A percentile compares a stretch with the other conserved stretches of the same genome.
Conservation (phyloP, 1,284 basidiomycete species). For the Singerocomus inundabilis region DNA sequence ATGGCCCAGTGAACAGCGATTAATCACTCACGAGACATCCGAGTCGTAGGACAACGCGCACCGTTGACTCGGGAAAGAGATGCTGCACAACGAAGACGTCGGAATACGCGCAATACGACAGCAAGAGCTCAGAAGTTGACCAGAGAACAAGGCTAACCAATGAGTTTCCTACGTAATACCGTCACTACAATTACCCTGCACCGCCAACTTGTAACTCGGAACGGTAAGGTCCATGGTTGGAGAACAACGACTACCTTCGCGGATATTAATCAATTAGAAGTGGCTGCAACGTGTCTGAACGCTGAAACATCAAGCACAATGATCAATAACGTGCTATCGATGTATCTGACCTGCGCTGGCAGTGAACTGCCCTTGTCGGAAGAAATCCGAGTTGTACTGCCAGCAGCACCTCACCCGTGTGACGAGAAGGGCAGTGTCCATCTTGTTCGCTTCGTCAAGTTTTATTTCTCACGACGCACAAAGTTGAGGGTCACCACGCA, state of each 20-base stretch:
- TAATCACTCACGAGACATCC: neutral
- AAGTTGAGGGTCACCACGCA: neutral
- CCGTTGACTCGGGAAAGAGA: neutral
- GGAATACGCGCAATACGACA: neutral
- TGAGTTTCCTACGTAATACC: neutral
- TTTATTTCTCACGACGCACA: neutral
- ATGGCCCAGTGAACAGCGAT: neutral
- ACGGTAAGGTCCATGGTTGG: neutral
- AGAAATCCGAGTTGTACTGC: neutral
- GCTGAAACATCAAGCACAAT: neutral
- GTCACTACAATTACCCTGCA: constrained; percentile 1
- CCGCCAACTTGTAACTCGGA: neutral
- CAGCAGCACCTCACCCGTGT: neutral
- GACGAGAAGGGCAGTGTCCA: neutral
- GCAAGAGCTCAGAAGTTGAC: neutral
- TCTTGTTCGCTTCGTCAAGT: neutral
- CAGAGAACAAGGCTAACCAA: neutral
- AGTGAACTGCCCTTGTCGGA: constrained; percentile 5
- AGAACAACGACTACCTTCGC: neutral
- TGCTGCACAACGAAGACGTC: neutral
- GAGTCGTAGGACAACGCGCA: neutral
- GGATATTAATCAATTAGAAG: neutral
- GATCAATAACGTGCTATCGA: neutral
- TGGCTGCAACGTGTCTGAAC: neutral
- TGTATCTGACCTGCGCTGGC: neutral